These are phyloP conservation scores for Pholiota microspora DNA, from an alignment of 768 basidiomycete genomes.

Conservation along the genomic window DNA sequence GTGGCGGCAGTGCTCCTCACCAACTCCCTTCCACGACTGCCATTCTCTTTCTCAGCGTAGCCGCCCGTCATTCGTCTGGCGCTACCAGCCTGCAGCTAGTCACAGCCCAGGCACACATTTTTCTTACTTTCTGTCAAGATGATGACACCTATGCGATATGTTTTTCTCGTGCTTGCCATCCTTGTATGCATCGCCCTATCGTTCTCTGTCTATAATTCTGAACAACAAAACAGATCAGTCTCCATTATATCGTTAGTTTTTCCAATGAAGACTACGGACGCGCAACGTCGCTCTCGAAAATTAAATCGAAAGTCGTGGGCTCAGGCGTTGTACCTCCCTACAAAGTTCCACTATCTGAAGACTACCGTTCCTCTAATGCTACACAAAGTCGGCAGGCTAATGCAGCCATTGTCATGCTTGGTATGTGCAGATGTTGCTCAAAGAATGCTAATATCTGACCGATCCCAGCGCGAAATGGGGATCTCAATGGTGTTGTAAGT, in stretches of 20 bases:
- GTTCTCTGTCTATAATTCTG: background rate
- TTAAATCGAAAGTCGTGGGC: constrained; percentile 36
- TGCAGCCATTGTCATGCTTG: constrained; percentile 80
- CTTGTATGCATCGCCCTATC: constrained; percentile 30
- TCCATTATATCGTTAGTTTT: constrained; percentile 66
- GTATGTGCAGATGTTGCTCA: constrained; percentile 22
- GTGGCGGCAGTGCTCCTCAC: background rate
- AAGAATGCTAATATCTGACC: background rate
- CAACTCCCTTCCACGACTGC: background rate
- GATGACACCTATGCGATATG: constrained; percentile 57
- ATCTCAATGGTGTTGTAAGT: constrained; percentile 56
- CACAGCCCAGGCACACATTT: background rate
- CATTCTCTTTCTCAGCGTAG: constrained; percentile 2
- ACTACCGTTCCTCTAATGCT: constrained; percentile 48
- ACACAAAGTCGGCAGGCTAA: constrained; percentile 64
- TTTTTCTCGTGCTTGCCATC: constrained; percentile 47
- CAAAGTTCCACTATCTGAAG: constrained; percentile 56
- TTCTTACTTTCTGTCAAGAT: constrained; percentile 29
- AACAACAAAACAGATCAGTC: constrained; percentile 35
- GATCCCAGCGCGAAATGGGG: constrained; percentile 53
- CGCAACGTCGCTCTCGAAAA: constrained; percentile 49
- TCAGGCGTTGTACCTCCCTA: constrained; percentile 40
- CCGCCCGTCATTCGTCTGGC: background rate
- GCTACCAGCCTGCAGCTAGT: background rate
- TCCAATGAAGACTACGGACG: constrained; percentile 64